These are phyloP conservation scores for Paxillus rubicundulus DNA, from an alignment of 768 basidiomycete species.

Conservation along the genomic window DNA sequence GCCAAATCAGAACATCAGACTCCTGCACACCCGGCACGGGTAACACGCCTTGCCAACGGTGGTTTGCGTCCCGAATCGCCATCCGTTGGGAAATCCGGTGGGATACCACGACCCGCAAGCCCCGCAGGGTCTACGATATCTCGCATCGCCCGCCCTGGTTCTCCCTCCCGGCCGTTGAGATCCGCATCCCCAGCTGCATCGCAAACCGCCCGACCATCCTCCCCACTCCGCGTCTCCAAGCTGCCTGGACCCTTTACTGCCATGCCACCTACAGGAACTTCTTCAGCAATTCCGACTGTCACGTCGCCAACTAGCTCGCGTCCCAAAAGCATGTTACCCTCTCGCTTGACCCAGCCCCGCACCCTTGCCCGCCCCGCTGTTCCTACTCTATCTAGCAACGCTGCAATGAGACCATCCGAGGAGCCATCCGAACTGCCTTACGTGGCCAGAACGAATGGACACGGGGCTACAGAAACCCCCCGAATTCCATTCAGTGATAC, in stretches of 20 bases:
- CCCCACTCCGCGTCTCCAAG: conserved; percentile 47
- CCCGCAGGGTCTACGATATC: conserved; percentile 42
- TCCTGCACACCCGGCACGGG: conserved; percentile 43
- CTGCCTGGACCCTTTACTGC: conserved; percentile 35
- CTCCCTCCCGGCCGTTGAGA: conserved; percentile 36
- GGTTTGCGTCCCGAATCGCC: conserved; percentile 52
- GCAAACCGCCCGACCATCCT: conserved; percentile 44
- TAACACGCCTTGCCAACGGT: conserved; percentile 49
- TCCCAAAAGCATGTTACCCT: conserved; percentile 71
- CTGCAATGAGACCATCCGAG: conserved; percentile 19
- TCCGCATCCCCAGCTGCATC: conserved; percentile 38
- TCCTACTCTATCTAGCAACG: conserved; percentile 21
- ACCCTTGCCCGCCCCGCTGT: conserved; percentile 35
- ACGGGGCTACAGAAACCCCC: conserved; percentile 11
- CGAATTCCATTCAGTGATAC: conserved; percentile 21
- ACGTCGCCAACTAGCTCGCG: conserved; percentile 42
- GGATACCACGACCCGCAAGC: conserved; percentile 47
- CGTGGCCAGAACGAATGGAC: conserved; percentile 17
- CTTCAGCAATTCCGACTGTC: conserved; percentile 31
- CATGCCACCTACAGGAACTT: conserved; percentile 4
- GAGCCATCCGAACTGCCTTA: conserved; percentile 34
- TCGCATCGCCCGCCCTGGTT: conserved; percentile 42
- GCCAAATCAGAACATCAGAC: conserved; percentile 40
- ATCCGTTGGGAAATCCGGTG: conserved; percentile 40
- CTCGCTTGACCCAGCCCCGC: conserved; percentile 68